Percentiles rank a stretch among this genome's conserved stretches.
Evolutionary conservation across 2,329 filamentous ascomycete species (phyloP).

Genomic region (Thielaviopsis punctulata): DNA sequence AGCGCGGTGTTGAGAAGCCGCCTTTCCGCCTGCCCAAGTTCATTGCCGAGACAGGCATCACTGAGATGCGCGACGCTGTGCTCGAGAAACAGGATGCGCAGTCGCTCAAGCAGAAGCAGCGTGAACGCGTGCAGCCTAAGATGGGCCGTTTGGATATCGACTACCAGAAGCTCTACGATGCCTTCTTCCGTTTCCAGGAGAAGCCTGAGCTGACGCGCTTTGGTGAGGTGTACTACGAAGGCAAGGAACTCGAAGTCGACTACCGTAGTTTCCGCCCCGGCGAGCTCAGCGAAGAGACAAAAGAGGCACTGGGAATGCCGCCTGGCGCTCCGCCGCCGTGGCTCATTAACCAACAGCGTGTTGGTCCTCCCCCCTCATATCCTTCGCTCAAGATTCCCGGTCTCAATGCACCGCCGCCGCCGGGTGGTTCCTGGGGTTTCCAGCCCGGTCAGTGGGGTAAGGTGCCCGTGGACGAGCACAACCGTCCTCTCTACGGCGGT

Average conservation of each 20-base stretch:
- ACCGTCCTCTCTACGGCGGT: conserved; percentile 78
- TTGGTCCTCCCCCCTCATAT: conserved; percentile 85
- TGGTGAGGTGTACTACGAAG: conserved; percentile 98
- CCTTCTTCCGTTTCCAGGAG: conserved; percentile 94
- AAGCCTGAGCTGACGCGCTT: conserved; percentile 89
- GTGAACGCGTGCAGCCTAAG: conserved; percentile 84
- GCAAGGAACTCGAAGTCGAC: conserved; percentile 95
- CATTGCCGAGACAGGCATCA: conserved; percentile 91
- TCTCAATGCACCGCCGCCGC: conserved; percentile 79
- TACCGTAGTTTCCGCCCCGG: conserved; percentile 78
- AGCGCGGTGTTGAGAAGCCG: conserved; percentile 89
- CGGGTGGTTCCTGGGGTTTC: conserved; percentile 85
- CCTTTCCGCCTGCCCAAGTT: conserved; percentile 88
- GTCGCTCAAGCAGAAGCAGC: conserved; percentile 83
- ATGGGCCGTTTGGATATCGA: conserved; percentile 97
- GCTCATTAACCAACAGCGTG: conserved; percentile 92
- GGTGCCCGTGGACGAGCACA: conserved; percentile 84
- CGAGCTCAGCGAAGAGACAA: conserved; percentile 74
- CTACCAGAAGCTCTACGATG: conserved; percentile 95
- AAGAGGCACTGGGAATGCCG: conserved; percentile 85
- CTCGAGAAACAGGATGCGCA: conserved; percentile 91
- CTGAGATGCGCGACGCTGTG: conserved; percentile 94
- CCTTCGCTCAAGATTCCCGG: conserved; percentile 89
- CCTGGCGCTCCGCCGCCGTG: conserved; percentile 86
- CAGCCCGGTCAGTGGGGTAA: conserved; percentile 92